phyloP scores from a whole-genome alignment of 1,284 basidiomycete species.

The Moniliella sp. region DNA sequence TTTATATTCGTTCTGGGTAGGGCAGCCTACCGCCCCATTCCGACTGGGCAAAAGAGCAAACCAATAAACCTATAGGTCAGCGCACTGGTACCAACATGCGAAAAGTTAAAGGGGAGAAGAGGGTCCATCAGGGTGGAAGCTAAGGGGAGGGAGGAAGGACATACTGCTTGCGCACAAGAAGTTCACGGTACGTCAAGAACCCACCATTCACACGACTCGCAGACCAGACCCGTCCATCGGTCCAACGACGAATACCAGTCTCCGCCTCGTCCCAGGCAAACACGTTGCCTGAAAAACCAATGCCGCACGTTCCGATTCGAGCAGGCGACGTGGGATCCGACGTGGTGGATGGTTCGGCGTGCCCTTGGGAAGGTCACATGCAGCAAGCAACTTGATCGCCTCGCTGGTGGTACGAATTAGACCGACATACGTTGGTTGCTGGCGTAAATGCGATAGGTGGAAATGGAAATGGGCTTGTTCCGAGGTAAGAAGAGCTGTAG shows the following conservation, averaged over 20 bases:
- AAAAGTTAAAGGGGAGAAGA: too few relatives aligned
- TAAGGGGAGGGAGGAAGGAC: too few relatives aligned
- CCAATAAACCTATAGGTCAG: too few relatives aligned
- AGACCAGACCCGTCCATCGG: conserved; percentile 38
- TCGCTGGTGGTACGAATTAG: conserved; percentile 28
- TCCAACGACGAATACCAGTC: conserved; percentile 38
- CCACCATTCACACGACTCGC: conserved; percentile 38
- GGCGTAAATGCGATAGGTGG: too few relatives aligned
- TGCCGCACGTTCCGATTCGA: conserved; percentile 23
- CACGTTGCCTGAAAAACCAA: conserved; percentile 23
- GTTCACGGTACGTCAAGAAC: conserved; percentile 37
- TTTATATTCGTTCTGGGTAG: conserved; percentile 26
- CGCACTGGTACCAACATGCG: too few relatives aligned
- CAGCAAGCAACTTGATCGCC: conserved; percentile 25
- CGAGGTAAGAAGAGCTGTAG: too few relatives aligned
- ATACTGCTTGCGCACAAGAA: conserved; percentile 25
- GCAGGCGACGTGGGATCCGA: conserved; percentile 20
- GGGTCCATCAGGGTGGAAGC: too few relatives aligned
- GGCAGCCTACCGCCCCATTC: too few relatives aligned
- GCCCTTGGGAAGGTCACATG: conserved; percentile 19
- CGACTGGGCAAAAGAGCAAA: too few relatives aligned
- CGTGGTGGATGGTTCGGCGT: conserved; percentile 1
- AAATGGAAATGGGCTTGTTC: too few relatives aligned
- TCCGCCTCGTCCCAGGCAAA: conserved; percentile 33
- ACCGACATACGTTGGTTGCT: conserved; percentile 25